Conservation (phyloP, 2,329 filamentous ascomycete species). For the Talaromyces sp. region DNA sequence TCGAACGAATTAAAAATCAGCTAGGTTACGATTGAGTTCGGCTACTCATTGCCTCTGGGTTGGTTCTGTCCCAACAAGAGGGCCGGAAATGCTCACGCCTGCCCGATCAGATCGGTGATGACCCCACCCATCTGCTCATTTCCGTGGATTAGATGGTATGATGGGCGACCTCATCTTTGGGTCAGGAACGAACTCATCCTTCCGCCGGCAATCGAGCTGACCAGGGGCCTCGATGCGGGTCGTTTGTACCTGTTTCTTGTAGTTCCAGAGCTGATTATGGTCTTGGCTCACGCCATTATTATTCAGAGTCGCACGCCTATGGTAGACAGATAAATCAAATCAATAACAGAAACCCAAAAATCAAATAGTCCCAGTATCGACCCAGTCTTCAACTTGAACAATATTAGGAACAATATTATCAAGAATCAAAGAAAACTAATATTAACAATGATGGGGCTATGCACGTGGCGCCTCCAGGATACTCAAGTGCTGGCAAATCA, state of each 20-base stretch:
- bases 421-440: too few relatives aligned
- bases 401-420: too few relatives aligned
- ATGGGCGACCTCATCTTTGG: neutral
- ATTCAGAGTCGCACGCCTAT: too few relatives aligned
- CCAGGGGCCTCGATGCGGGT: neutral
- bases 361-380: neutral
- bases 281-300: neutral
- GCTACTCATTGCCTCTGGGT: neutral
- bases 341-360: neutral
- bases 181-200: constrained; percentile 8
- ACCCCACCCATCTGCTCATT: constrained; percentile 2
- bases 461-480: neutral
- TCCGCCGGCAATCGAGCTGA: neutral
- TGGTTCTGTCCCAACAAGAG: neutral
- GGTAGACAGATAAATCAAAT: neutral
- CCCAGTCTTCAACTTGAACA: neutral
- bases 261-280: neutral
- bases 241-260: neutral
- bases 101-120: constrained; percentile 1
- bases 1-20: neutral
- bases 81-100: neutral
- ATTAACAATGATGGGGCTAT: neutral
- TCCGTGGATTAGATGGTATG: neutral
- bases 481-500: too few relatives aligned
- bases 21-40: constrained; percentile 10